phyloP scores from a whole-genome alignment of 2,329 filamentous ascomycete genomes.

The Exophiala aquamarina region DNA sequence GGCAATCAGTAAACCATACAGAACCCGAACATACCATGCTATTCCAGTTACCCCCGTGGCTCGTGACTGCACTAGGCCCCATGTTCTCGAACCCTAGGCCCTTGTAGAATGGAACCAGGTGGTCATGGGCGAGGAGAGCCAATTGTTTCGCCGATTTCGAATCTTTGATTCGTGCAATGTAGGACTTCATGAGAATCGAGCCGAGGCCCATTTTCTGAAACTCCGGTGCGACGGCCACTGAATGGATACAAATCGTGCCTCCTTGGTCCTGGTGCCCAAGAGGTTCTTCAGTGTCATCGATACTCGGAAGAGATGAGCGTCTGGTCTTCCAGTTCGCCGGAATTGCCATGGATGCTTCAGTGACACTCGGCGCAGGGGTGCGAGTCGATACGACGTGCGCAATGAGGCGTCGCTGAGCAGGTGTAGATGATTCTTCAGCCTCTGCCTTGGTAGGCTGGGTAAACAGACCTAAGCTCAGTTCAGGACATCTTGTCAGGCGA shows the following conservation, averaged over 20 bases:
- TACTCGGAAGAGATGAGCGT: slow-evolving; percentile 34
- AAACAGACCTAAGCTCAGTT: slow-evolving; percentile 78
- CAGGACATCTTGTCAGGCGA: slow-evolving; percentile 70
- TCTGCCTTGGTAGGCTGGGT: slow-evolving; percentile 56
- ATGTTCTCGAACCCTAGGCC: slow-evolving; percentile 69
- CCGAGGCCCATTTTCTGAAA: slow-evolving; percentile 75
- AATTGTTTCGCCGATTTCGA: slow-evolving; percentile 70
- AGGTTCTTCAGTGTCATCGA: slow-evolving; percentile 40
- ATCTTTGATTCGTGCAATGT: slow-evolving; percentile 72
- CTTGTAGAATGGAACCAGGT: slow-evolving; percentile 73
- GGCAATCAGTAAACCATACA: neutral
- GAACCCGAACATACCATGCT: slow-evolving; percentile 66
- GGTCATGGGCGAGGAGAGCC: slow-evolving; percentile 73
- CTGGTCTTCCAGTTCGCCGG: slow-evolving; percentile 65
- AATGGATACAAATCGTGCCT: slow-evolving; percentile 77
- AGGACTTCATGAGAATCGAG: slow-evolving; percentile 70
- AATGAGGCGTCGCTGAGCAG: slow-evolving; percentile 61
- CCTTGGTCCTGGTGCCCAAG: slow-evolving; percentile 73
- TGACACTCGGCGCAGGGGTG: slow-evolving; percentile 62
- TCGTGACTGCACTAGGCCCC: slow-evolving; percentile 68
- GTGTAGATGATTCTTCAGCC: slow-evolving; percentile 51
- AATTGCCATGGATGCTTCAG: slow-evolving; percentile 73
- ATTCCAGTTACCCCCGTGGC: slow-evolving; percentile 78
- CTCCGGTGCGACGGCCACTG: slow-evolving; percentile 73
- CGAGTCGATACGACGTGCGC: slow-evolving; percentile 78